Conservation (phyloP, 1,284 basidiomycete genomes). For the Ceratobasidium sp. region DNA sequence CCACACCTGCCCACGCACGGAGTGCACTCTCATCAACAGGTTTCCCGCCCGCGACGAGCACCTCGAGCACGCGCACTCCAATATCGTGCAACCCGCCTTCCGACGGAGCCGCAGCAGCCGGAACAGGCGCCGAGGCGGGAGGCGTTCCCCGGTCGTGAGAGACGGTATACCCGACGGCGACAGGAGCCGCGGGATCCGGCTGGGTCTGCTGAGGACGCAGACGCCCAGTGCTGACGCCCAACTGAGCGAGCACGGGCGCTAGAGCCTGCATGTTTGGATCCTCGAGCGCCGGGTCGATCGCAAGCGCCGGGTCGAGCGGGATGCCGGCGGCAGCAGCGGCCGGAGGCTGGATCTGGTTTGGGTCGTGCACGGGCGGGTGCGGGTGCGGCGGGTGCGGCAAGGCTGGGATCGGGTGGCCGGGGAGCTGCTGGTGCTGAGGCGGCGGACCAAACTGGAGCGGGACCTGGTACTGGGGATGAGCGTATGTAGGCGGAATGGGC, state of each 20-base stretch:
- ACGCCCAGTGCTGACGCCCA: constrained; percentile 37
- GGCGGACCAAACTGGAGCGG: constrained; percentile 39
- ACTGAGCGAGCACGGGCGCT: constrained; percentile 40
- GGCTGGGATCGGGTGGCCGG: constrained; percentile 38
- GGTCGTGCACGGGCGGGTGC: constrained; percentile 39
- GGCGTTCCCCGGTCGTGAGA: constrained; percentile 44
- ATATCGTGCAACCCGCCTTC: constrained; percentile 40
- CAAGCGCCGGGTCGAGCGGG: constrained; percentile 44
- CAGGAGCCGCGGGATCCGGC: constrained; percentile 6
- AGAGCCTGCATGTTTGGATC: constrained; percentile 44
- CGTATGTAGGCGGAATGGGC: constrained; percentile 39
- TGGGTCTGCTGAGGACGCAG: constrained; percentile 24
- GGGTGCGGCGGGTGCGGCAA: constrained; percentile 10
- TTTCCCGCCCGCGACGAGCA: constrained; percentile 42
- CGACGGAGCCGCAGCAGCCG: background rate
- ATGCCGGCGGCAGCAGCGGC: constrained; percentile 8
- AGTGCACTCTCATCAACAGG: constrained; percentile 32
- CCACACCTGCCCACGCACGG: constrained; percentile 41
- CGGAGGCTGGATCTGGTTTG: constrained; percentile 28
- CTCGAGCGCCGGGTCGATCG: constrained; percentile 43
- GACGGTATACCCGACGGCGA: constrained; percentile 38
- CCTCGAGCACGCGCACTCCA: constrained; percentile 41
- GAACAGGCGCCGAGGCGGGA: constrained; percentile 13
- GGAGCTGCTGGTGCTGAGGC: constrained; percentile 41
- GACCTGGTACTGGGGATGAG: constrained; percentile 34